phyloP scores from a whole-genome alignment of 306 rosid species.

The Mimosa pudica region DNA sequence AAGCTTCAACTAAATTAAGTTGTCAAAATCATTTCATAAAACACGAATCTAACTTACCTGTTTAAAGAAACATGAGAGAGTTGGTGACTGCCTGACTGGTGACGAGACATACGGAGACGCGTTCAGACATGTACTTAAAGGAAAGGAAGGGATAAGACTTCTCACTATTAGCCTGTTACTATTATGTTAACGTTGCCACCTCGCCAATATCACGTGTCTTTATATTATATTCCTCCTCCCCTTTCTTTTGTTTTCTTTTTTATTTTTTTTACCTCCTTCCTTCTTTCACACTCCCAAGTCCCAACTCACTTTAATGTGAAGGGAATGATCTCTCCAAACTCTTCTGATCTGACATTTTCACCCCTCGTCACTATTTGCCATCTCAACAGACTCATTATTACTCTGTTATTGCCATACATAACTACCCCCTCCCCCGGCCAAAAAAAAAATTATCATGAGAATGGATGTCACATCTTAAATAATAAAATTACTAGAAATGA shows the following conservation, averaged over 20 bases:
- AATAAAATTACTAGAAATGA: too few species aligned
- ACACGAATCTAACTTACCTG: too few species aligned
- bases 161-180: background rate
- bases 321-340: slow-evolving; percentile 26
- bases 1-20: too few species aligned
- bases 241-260: background rate
- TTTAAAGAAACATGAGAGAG: too few species aligned
- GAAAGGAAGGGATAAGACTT: background rate
- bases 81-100: too few species aligned
- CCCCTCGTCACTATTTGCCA: background rate
- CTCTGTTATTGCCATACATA: background rate
- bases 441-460: too few species aligned
- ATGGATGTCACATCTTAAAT: too few species aligned
- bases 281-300: background rate
- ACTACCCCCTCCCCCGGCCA: background rate
- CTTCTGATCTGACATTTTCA: slow-evolving; percentile 22
- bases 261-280: background rate
- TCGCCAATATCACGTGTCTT: slow-evolving; percentile 28
- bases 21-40: too few species aligned
- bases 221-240: background rate
- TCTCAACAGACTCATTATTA: background rate
- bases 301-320: background rate
- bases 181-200: background rate
- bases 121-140: background rate
- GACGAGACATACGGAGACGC: background rate